Evolutionary conservation across 176 grass and related monocot species (phyloP).

Genomic region (Ensete ventricosum): DNA sequence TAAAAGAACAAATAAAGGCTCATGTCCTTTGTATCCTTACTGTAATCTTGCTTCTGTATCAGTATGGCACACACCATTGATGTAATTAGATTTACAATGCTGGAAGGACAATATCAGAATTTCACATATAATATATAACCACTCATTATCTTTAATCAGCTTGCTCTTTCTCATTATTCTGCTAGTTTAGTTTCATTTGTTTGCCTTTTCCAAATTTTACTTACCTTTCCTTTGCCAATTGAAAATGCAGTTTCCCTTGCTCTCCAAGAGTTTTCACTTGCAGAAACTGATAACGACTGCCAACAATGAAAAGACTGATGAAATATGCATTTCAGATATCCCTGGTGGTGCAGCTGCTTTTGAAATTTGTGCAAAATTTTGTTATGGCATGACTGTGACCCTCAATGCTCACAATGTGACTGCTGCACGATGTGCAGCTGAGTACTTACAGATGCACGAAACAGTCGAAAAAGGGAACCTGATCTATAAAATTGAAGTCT

Average conservation of each 20-base stretch:
- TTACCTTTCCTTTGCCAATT: conserved; percentile 9
- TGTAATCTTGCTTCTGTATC: too few relatives aligned
- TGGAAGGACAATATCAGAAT: too few relatives aligned
- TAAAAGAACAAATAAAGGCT: too few relatives aligned
- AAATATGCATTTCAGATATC: conserved; percentile 69
- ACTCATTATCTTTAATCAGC: too few relatives aligned
- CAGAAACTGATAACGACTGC: conserved; percentile 67
- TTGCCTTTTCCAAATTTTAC: conserved; percentile 2
- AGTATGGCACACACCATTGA: too few relatives aligned
- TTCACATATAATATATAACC: too few relatives aligned
- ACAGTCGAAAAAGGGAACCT: conserved; percentile 87
- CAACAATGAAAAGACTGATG: conserved; percentile 39
- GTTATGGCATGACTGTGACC: conserved; percentile 67
- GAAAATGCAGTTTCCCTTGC: conserved; percentile 68
- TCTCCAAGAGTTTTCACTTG: conserved; percentile 74
- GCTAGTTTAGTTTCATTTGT: not conserved
- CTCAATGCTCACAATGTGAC: conserved; percentile 95
- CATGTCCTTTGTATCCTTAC: too few relatives aligned
- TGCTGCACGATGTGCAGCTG: conserved; percentile 69
- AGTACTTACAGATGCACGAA: conserved; percentile 93
- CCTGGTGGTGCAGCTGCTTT: conserved; percentile 83
- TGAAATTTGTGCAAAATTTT: conserved; percentile 95
- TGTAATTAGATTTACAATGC: too few relatives aligned
- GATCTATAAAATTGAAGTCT: conserved; percentile 90
- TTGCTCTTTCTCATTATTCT: not conserved